Evolutionary conservation across 2,329 filamentous ascomycete species (phyloP).

Genomic region (Fusarium newnesense): DNA sequence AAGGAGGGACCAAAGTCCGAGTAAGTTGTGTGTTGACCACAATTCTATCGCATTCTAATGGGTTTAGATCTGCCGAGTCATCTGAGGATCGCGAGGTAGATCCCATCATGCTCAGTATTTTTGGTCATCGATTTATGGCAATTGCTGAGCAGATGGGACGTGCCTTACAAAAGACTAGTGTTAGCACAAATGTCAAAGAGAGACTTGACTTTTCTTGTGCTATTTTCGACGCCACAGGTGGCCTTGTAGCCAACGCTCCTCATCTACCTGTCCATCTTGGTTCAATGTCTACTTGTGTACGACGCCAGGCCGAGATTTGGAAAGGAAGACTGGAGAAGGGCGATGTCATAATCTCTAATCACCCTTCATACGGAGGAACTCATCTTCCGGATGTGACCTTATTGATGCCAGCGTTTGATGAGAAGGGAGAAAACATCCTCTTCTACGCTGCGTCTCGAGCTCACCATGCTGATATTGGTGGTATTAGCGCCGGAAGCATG

Average conservation of each 20-base stretch:
- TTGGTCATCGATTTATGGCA: constrained; percentile 86
- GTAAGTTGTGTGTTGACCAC: constrained; percentile 35
- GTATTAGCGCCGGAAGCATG: constrained; percentile 84
- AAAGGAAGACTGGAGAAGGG: constrained; percentile 79
- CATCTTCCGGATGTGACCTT: constrained; percentile 86
- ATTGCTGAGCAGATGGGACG: constrained; percentile 88
- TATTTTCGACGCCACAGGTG: constrained; percentile 79
- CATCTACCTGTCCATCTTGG: constrained; percentile 84
- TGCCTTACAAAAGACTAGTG: constrained; percentile 81
- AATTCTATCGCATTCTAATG: neutral
- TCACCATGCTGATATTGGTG: constrained; percentile 87
- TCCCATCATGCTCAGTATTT: constrained; percentile 82
- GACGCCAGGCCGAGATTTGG: constrained; percentile 83
- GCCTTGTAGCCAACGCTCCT: constrained; percentile 81
- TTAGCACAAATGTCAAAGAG: constrained; percentile 85
- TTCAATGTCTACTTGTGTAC: constrained; percentile 84
- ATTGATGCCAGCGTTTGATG: constrained; percentile 79
- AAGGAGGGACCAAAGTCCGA: constrained; percentile 58
- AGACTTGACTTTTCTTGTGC: constrained; percentile 85
- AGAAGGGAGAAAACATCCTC: constrained; percentile 72
- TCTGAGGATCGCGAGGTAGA: constrained; percentile 65
- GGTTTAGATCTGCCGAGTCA: constrained; percentile 33
- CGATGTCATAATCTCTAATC: constrained; percentile 85
- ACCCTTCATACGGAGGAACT: constrained; percentile 84
- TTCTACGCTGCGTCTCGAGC: constrained; percentile 85